Evolutionary conservation across 208 protist genomes (phyloP).

Genomic region (Balamuthia mandrillaris): DNA sequence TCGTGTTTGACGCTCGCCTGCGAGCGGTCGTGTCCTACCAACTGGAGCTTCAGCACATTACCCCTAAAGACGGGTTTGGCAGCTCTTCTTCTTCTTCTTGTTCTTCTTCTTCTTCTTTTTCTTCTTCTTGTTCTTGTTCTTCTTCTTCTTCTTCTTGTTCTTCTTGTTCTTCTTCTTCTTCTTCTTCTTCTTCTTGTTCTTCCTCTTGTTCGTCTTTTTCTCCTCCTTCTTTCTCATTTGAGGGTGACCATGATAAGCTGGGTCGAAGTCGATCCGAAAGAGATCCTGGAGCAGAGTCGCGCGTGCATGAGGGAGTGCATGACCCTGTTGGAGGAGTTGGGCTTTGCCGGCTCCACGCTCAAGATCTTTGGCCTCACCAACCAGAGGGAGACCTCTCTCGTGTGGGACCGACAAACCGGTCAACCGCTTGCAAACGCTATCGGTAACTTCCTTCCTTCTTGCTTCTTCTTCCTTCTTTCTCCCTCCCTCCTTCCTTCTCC

Average conservation of each 20-base stretch:
- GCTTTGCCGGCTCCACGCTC: constrained; percentile 9
- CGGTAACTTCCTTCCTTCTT: constrained; percentile 41
- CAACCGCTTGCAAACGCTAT: constrained; percentile 92
- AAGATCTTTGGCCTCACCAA: constrained; percentile 92
- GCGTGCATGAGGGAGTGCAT: constrained; percentile 75
- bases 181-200: no score
- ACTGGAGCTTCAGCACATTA: constrained; percentile 76
- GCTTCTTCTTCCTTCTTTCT: background rate
- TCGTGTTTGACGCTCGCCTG: constrained; percentile 83
- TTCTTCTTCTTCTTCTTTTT: background rate
- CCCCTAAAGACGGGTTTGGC: constrained; percentile 71
- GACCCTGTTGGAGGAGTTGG: constrained; percentile 9
- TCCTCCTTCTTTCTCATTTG: background rate
- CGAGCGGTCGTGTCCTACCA: constrained; percentile 76
- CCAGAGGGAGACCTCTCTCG: constrained; percentile 95
- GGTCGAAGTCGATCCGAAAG: constrained; percentile 91
- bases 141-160: background rate
- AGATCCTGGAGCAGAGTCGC: constrained; percentile 81
- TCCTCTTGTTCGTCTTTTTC: no score
- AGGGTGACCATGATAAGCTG: constrained; percentile 66
- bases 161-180: background rate
- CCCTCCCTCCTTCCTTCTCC: constrained; percentile 1
- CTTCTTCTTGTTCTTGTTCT: background rate
- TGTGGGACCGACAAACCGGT: constrained; percentile 93
- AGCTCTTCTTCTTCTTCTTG: background rate